A percentile compares a stretch with the other conserved stretches of the same genome.
phyloP scores from a whole-genome alignment of 805 yeast species.

The Wickerhamomyces sydowiorum region DNA sequence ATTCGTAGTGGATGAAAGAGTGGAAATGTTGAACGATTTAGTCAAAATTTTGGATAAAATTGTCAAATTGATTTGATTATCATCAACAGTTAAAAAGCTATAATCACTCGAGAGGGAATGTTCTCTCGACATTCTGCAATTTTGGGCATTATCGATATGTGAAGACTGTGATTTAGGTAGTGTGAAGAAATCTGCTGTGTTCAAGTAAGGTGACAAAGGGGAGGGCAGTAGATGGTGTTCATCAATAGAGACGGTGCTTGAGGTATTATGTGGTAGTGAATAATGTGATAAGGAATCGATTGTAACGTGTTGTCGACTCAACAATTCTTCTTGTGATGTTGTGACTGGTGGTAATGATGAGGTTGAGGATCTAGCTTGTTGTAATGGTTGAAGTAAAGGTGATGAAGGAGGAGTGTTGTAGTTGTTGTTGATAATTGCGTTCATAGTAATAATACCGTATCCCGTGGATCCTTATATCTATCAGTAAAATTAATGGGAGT shows the following conservation, averaged over 20 bases:
- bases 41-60: neutral
- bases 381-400: neutral
- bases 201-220: neutral
- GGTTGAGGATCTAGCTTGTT: neutral
- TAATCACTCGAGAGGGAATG: no score
- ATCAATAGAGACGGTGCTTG: neutral
- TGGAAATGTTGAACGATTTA: neutral
- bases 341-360: neutral
- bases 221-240: neutral
- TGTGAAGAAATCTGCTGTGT: neutral
- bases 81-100: neutral
- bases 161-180: neutral
- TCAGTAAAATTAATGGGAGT: no score
- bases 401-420: neutral
- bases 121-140: neutral
- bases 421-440: neutral
- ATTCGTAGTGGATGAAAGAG: neutral
- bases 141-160: neutral
- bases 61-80: slow-evolving; percentile 1
- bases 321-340: neutral
- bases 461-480: no score
- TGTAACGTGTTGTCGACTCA: neutral
- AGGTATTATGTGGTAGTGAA: neutral
- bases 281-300: neutral
- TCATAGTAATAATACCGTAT: neutral